Percentiles rank a stretch among this genome's conserved stretches.
Conservation (phyloP, 1,284 basidiomycete genomes). For the Salmacisia buchloeana region DNA sequence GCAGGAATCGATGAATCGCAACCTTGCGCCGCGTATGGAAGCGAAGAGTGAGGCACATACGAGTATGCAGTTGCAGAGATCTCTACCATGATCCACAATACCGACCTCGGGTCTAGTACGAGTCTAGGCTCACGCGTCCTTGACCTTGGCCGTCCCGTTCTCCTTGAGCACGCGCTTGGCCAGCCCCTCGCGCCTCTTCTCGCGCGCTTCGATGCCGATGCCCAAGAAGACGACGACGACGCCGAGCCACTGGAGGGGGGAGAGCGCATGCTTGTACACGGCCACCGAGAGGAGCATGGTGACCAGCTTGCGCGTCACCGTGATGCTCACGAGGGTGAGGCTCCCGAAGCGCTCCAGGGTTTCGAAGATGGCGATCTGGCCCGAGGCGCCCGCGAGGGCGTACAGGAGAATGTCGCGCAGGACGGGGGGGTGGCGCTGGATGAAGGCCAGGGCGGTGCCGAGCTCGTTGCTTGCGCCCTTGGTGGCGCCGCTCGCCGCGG, state of each 20-base stretch:
- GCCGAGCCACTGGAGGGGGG: conserved; percentile 81
- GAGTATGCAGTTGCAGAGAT: too few species aligned
- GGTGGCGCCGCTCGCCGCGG: background rate
- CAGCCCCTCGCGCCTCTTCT: conserved; percentile 55
- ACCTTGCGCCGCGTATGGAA: too few species aligned
- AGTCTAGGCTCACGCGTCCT: conserved; percentile 58
- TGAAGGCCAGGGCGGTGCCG: conserved; percentile 66
- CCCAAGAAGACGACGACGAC: conserved; percentile 84
- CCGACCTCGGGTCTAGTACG: background rate
- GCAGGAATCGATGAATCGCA: background rate
- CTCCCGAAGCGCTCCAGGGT: conserved; percentile 93
- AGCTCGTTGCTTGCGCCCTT: conserved; percentile 56
- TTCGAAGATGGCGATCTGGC: conserved; percentile 97
- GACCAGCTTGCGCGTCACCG: conserved; percentile 90
- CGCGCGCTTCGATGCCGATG: conserved; percentile 84
- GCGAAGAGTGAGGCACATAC: too few species aligned
- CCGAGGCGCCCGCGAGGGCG: conserved; percentile 81
- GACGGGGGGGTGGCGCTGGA: conserved; percentile 72
- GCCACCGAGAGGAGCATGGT: conserved; percentile 95
- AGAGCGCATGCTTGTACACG: conserved; percentile 82
- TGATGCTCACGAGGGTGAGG: conserved; percentile 60
- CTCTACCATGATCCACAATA: too few species aligned
- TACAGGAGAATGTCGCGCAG: conserved; percentile 74
- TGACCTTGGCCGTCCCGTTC: conserved; percentile 72
- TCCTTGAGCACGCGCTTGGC: conserved; percentile 70